Conservation (phyloP, 345 rosid genomes). For the Dipteronia sinensis region DNA sequence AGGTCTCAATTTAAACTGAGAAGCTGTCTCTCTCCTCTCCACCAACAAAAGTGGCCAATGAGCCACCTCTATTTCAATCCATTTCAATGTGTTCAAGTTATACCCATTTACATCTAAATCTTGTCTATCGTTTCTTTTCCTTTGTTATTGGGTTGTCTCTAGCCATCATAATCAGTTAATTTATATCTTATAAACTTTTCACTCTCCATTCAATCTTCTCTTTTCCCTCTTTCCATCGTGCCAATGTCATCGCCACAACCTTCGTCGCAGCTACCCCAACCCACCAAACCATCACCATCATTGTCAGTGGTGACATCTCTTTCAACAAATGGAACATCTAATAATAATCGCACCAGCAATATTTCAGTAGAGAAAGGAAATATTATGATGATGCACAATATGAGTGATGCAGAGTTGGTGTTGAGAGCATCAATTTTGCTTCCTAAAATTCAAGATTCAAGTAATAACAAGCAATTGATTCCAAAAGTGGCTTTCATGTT, state of each 20-base stretch:
- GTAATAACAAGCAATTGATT: conserved; percentile 17
- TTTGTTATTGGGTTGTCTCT: conserved; percentile 47
- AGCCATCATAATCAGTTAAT: conserved; percentile 39
- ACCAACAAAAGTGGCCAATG: conserved; percentile 28
- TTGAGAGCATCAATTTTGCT: conserved; percentile 45
- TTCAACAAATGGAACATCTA: too few relatives aligned
- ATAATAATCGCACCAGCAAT: too few relatives aligned
- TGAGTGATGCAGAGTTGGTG: conserved; percentile 62
- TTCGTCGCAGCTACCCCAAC: background rate
- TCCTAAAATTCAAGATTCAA: background rate
- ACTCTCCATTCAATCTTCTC: background rate
- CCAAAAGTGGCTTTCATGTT: conserved; percentile 80
- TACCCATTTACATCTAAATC: conserved; percentile 10
- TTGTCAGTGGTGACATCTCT: too few relatives aligned
- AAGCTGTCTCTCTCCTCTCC: conserved; percentile 5
- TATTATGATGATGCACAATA: conserved; percentile 42
- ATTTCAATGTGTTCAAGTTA: conserved; percentile 15
- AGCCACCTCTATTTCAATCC: conserved; percentile 19
- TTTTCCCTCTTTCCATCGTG: background rate
- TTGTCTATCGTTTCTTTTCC: conserved; percentile 25
- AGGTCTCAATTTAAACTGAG: background rate
- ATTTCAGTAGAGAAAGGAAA: conserved; percentile 6
- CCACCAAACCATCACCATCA: background rate
- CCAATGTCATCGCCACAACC: too few relatives aligned
- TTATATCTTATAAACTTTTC: conserved; percentile 34